Conservation (phyloP, 495 filamentous ascomycete genomes). For the Trichoderma orchidacearum region DNA sequence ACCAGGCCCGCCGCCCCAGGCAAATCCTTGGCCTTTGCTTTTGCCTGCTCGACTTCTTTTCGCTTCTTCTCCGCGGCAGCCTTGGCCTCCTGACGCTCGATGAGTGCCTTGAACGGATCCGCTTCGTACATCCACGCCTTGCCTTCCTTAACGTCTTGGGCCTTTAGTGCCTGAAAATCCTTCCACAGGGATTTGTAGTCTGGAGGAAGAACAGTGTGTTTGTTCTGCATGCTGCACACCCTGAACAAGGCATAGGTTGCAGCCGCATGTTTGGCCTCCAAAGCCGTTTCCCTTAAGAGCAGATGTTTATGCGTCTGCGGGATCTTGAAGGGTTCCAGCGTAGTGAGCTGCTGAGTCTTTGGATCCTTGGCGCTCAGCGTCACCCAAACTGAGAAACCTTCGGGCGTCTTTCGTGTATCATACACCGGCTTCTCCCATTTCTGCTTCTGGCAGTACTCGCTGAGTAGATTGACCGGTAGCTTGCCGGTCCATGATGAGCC, state of each 20-base stretch:
- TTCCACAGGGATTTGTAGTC: slow-evolving; percentile 81
- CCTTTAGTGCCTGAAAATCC: slow-evolving; percentile 68
- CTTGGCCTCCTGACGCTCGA: slow-evolving; percentile 64
- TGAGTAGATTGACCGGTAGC: slow-evolving; percentile 80
- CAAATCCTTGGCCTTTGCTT: slow-evolving; percentile 47
- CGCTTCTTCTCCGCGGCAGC: slow-evolving; percentile 59
- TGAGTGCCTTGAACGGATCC: slow-evolving; percentile 73
- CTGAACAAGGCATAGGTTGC: slow-evolving; percentile 84
- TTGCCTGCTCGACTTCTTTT: slow-evolving; percentile 43
- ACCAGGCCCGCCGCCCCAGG: slow-evolving; percentile 26
- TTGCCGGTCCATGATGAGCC: slow-evolving; percentile 97
- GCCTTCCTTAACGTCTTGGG: slow-evolving; percentile 58
- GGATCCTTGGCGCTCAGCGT: slow-evolving; percentile 63
- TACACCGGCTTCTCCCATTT: slow-evolving; percentile 94
- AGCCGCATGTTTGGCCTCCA: slow-evolving; percentile 87
- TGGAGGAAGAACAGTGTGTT: slow-evolving; percentile 89
- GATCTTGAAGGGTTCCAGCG: slow-evolving; percentile 68
- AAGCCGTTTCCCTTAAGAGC: slow-evolving; percentile 51
- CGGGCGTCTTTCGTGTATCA: slow-evolving; percentile 37
- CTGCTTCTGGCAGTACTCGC: slow-evolving; percentile 89
- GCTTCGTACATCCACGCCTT: slow-evolving; percentile 89
- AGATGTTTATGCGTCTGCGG: slow-evolving; percentile 59
- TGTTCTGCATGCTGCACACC: slow-evolving; percentile 84
- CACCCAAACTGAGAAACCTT: slow-evolving; percentile 66
- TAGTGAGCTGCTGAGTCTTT: slow-evolving; percentile 65